Evolutionary conservation across 768 basidiomycete genomes (phyloP).

Genomic region (Mycena epipterygia): DNA sequence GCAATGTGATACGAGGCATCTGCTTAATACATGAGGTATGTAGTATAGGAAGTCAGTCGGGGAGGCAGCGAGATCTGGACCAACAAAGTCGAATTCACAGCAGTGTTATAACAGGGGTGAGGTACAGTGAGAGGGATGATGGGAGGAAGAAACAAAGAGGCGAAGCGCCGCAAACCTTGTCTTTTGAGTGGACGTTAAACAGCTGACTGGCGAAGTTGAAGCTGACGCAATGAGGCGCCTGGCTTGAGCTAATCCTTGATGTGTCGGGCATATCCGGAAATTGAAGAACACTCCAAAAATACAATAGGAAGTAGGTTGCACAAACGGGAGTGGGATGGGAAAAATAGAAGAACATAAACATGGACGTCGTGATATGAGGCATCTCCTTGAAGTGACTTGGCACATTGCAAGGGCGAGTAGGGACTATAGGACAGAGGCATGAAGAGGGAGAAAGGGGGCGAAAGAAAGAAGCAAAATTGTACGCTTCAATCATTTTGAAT

Average conservation of each 20-base stretch:
- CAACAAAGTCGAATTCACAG: background rate
- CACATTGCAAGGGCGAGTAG: background rate
- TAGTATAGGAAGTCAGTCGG: background rate
- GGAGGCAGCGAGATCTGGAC: background rate
- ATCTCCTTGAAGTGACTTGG: background rate
- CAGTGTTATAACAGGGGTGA: conserved; percentile 4
- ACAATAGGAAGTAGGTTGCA: background rate
- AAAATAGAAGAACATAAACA: background rate
- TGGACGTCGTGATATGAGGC: background rate
- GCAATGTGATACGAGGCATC: too few relatives aligned
- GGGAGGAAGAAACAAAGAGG: conserved; percentile 7
- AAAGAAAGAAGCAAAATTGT: background rate
- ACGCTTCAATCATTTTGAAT: background rate
- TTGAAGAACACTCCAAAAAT: background rate
- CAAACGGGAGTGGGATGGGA: background rate
- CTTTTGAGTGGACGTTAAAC: background rate
- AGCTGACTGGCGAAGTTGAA: background rate
- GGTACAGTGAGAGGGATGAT: background rate
- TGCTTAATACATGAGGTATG: background rate
- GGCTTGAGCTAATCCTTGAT: too few relatives aligned
- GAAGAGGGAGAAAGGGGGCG: background rate
- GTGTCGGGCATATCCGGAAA: background rate
- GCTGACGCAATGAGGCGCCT: background rate
- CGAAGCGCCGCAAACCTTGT: background rate
- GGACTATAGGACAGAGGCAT: conserved; percentile 1